These are phyloP conservation scores for Glycine tomentella DNA, from an alignment of 306 rosid species.

Conservation along the genomic window DNA sequence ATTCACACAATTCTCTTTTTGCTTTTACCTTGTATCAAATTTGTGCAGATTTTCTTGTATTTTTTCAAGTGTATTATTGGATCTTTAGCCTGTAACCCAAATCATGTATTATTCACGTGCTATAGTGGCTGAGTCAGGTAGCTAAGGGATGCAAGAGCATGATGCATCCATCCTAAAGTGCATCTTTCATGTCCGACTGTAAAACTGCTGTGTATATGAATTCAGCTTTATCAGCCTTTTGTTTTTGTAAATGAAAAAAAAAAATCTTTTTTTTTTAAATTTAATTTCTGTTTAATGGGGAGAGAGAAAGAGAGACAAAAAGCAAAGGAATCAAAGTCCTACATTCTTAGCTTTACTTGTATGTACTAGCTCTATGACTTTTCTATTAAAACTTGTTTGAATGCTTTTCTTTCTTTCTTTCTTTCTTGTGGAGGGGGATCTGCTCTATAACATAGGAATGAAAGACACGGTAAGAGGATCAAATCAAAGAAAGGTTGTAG, in stretches of 20 bases:
- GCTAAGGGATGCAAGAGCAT: neutral
- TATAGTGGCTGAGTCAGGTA: neutral
- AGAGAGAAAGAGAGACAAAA: slow-evolving; percentile 37
- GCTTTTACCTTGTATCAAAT: slow-evolving; percentile 23
- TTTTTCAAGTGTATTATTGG: neutral
- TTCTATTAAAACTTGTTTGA: slow-evolving; percentile 37
- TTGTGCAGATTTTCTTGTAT: neutral
- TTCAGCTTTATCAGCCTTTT: slow-evolving; percentile 43
- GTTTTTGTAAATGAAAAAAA: neutral
- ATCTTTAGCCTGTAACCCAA: neutral
- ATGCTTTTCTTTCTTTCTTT: slow-evolving; percentile 14
- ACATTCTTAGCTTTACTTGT: slow-evolving; percentile 44
- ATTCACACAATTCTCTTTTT: neutral
- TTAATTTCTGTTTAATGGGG: slow-evolving; percentile 1
- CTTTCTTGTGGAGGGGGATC: neutral
- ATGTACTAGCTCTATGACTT: slow-evolving; percentile 34
- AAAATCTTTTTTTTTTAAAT: neutral
- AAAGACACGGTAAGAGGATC: slow-evolving; percentile 21
- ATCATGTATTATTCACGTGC: neutral
- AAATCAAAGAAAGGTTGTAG: slow-evolving; percentile 3
- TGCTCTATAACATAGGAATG: neutral
- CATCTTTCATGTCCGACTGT: slow-evolving; percentile 13
- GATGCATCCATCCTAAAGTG: slow-evolving; percentile 14
- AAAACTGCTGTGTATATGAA: slow-evolving; percentile 20
- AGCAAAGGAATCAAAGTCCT: slow-evolving; percentile 40